Base-by-base conservation (phyloP, 148 eudicot genomes). In the Agrostemma githago region DNA sequence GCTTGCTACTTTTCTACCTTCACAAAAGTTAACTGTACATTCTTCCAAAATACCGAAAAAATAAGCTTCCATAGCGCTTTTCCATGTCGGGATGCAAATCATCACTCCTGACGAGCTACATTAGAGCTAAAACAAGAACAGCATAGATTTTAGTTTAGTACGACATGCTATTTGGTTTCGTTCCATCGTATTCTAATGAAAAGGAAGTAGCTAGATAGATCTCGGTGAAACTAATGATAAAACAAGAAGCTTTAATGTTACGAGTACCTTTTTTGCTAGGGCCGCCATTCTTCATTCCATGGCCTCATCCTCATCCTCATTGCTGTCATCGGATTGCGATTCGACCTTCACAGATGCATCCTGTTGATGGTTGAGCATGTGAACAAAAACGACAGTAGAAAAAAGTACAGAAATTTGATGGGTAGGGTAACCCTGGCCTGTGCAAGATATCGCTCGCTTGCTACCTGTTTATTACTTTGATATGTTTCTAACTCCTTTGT, bases 401-500 rank as follows among this genome's bases (percentile, higher is more conserved):
- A 65, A 39, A 5, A 39, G 38, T 51, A 5, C 10, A 48, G 26
- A 40, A 70, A 26, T 26, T 26, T 5, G 60, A 20, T 70, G 34
- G 53, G 8, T 3, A 3, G 44, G 3, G 44, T 2, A 43, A 43
- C 46, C 34, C 34, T 26, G 34, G 34, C 34, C 34, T 26, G 34
- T 26, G 34, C 34, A 0, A 26, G 34, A 26, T 26, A 26, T 26
- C 34, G 34, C 34, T 26, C 34, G 34, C 34, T 26, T 0, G 34
- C 34, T 26, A 26, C 34, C 34, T 26, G 34, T 26, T 26, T 26
- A 26, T 69, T 51, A 62, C 39, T 69, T 12, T 74, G 56, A 68
- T 71, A 75, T 2, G 59, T 54, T 48, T 41, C 9, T 68, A 76
- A 1, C 40, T 43, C 79, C 39, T 72, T 63, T 38, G 65, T 59